Conservation (phyloP, 148 eudicot species). For the Nyssa sinensis region DNA sequence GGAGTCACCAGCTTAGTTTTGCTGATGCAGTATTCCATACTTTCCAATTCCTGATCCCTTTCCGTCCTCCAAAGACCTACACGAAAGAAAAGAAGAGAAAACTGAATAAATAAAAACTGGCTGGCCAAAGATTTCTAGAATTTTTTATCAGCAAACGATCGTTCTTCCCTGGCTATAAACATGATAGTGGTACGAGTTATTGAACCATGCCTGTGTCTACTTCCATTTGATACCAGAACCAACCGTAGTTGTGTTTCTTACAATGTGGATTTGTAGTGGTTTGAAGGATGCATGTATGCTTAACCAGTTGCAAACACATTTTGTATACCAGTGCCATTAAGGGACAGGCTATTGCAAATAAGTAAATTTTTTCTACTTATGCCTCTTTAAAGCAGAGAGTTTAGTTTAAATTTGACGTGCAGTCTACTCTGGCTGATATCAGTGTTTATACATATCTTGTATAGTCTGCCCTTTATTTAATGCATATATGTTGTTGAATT, state of each 20-base stretch:
- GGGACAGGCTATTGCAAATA: background rate
- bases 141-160: background rate
- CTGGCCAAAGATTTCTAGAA: background rate
- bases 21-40: background rate
- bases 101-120: background rate
- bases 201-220: background rate
- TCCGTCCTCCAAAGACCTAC: too few species aligned
- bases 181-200: background rate
- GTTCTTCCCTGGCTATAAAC: background rate
- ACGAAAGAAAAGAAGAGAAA: too few species aligned
- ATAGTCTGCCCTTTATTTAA: background rate
- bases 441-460: background rate
- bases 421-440: background rate
- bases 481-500: too few species aligned
- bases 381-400: background rate
- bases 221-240: too few species aligned
- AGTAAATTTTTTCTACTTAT: too few species aligned
- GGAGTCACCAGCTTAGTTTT: background rate
- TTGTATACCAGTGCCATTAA: background rate
- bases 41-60: too few species aligned
- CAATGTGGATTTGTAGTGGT: background rate
- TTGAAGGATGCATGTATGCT: background rate
- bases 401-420: background rate
- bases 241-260: background rate
- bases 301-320: background rate